Evolutionary conservation across 352 stramenopile genomes (phyloP).

Genomic region (Sclerospora graminicola): DNA sequence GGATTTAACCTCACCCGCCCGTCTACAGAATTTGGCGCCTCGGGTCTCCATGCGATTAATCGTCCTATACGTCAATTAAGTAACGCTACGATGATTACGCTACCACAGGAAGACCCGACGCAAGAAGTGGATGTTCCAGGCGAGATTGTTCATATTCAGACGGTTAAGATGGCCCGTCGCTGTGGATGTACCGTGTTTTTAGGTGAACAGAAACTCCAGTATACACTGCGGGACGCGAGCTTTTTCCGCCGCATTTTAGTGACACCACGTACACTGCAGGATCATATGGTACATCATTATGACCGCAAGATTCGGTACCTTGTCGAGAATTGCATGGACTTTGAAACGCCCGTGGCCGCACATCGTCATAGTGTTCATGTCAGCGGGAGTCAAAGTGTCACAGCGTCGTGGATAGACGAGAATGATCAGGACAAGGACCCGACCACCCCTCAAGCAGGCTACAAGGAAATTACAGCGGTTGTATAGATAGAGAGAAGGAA

Average conservation of each 20-base stretch:
- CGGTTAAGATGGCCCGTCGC: slow-evolving; percentile 34
- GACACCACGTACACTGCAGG: slow-evolving; percentile 42
- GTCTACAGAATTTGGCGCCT: slow-evolving; percentile 13
- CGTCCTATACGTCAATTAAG: slow-evolving; percentile 24
- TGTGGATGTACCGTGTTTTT: slow-evolving; percentile 58
- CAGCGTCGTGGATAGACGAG: slow-evolving; percentile 24
- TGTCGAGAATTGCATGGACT: slow-evolving; percentile 45
- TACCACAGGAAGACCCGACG: slow-evolving; percentile 30
- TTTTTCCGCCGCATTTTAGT: slow-evolving; percentile 66
- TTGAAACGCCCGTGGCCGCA: slow-evolving; percentile 22
- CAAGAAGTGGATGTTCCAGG: slow-evolving; percentile 62
- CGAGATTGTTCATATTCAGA: slow-evolving; percentile 63
- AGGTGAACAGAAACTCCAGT: slow-evolving; percentile 61
- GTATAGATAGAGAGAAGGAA: slow-evolving; percentile 13
- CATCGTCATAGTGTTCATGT: slow-evolving; percentile 14
- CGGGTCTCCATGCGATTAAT: slow-evolving; percentile 17
- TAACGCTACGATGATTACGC: slow-evolving; percentile 26
- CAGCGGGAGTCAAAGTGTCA: slow-evolving; percentile 1
- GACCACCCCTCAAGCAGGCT: slow-evolving; percentile 13
- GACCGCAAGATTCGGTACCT: slow-evolving; percentile 58
- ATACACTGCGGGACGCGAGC: slow-evolving; percentile 49
- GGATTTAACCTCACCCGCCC: neutral
- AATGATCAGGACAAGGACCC: slow-evolving; percentile 2
- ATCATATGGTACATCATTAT: slow-evolving; percentile 82
- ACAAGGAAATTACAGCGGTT: slow-evolving; percentile 28